A percentile compares a stretch with the other conserved stretches of the same genome.
Evolutionary conservation across 169 alveolate species (phyloP).

Genomic region (Plasmodium vivax): DNA sequence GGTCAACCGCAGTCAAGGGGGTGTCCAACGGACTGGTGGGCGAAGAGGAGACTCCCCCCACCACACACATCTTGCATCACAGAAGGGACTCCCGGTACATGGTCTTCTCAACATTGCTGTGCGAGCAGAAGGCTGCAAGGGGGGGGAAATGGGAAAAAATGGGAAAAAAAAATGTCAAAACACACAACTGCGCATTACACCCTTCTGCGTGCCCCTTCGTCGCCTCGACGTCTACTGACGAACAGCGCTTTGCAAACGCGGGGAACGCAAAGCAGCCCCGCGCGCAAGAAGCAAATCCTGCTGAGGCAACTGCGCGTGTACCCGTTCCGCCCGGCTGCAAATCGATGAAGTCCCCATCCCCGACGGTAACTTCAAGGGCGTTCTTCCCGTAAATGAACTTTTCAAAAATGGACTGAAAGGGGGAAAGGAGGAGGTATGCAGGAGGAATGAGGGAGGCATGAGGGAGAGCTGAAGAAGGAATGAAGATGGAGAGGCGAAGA

Average conservation of each 20-base stretch:
- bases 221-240: not conserved
- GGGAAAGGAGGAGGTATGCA: too few relatives aligned
- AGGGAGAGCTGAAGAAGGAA: not conserved
- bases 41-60: not conserved
- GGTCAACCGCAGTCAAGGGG: not conserved
- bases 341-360: constrained; percentile 49
- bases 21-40: not conserved
- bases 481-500: not conserved
- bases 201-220: not conserved
- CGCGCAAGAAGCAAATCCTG: not conserved
- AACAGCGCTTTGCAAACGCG: not conserved
- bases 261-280: not conserved
- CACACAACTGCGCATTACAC: not conserved
- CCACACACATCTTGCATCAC: not conserved
- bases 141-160: not conserved
- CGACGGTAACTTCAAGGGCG: constrained; percentile 11
- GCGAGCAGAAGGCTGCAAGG: constrained; percentile 59
- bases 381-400: constrained; percentile 44
- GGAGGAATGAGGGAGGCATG: not conserved
- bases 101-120: constrained; percentile 52
- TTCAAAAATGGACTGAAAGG: constrained; percentile 62
- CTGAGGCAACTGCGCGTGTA: not conserved
- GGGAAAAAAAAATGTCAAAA: not conserved
- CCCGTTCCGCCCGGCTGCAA: constrained; percentile 71
- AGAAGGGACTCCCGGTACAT: constrained; percentile 44